Evolutionary conservation across 768 basidiomycete species (phyloP).

Genomic region (Boletales sp.): DNA sequence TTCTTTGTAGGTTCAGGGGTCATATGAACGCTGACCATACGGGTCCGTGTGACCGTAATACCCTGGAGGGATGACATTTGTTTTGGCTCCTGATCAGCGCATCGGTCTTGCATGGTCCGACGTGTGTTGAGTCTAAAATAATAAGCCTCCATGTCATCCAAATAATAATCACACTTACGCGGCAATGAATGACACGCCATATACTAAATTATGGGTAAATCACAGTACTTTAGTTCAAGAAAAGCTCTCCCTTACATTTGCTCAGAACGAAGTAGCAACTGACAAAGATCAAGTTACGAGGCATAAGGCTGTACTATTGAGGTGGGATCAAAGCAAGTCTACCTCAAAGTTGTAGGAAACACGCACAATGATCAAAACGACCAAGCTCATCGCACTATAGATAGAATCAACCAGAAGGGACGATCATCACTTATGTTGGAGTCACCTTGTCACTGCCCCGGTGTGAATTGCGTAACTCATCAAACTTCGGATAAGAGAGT

Average conservation of each 20-base stretch:
- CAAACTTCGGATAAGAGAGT: slow-evolving; percentile 52
- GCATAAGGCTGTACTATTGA: slow-evolving; percentile 51
- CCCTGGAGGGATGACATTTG: slow-evolving; percentile 27
- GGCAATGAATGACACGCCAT: slow-evolving; percentile 61
- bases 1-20: not conserved
- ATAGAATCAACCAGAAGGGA: not conserved
- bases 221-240: not conserved
- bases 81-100: slow-evolving; percentile 41
- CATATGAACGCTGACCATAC: slow-evolving; percentile 2
- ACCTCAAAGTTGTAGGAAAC: not conserved
- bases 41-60: slow-evolving; percentile 6
- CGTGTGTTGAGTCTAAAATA: slow-evolving; percentile 56
- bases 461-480: slow-evolving; percentile 61
- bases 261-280: slow-evolving; percentile 61
- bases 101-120: slow-evolving; percentile 47
- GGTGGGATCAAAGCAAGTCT: not conserved
- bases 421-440: not conserved
- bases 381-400: slow-evolving; percentile 32
- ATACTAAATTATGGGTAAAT: slow-evolving; percentile 37
- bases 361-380: slow-evolving; percentile 56
- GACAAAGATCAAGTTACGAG: slow-evolving; percentile 55
- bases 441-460: slow-evolving; percentile 59
- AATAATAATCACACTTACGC: slow-evolving; percentile 40
- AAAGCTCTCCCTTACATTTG: slow-evolving; percentile 46
- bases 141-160: slow-evolving; percentile 5